Conservation (phyloP, 1,284 basidiomycete species). For the Ustilago curta region DNA sequence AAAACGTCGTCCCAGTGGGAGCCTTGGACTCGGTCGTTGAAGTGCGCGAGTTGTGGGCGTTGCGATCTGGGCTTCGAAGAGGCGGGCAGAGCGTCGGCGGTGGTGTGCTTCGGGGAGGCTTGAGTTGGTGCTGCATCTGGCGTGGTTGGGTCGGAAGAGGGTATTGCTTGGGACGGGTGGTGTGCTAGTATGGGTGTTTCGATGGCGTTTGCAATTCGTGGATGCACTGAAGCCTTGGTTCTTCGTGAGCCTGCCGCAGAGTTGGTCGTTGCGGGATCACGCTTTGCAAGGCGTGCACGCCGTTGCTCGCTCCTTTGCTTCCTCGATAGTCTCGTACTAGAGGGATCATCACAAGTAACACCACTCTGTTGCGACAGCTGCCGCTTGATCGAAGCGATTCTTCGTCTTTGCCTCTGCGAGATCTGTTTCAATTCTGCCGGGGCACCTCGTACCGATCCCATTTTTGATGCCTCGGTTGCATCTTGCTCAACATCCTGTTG, state of each 20-base stretch:
- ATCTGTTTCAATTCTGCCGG: background rate
- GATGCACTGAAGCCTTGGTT: background rate
- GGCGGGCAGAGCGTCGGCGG: background rate
- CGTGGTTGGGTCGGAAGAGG: background rate
- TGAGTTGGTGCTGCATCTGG: background rate
- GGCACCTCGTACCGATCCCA: background rate
- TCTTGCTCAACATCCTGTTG: background rate
- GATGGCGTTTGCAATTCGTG: background rate
- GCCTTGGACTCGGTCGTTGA: conserved; percentile 38
- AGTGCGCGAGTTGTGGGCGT: conserved; percentile 25
- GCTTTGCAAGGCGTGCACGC: conserved; percentile 2
- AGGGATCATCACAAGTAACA: no score
- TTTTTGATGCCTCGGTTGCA: no score
- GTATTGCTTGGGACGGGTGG: no score
- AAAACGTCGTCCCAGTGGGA: conserved; percentile 36
- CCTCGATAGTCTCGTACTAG: background rate
- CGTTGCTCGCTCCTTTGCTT: background rate
- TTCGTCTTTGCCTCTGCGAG: conserved; percentile 30
- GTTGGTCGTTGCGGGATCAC: background rate
- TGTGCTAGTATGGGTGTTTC: background rate
- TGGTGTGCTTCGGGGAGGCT: background rate
- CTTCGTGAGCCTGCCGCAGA: background rate
- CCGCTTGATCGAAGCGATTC: conserved; percentile 20
- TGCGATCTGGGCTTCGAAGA: background rate
- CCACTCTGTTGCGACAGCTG: conserved; percentile 3